A percentile compares a stretch with the other conserved stretches of the same genome.
Evolutionary conservation across 306 rosid species (phyloP).

Genomic region (Herpetospermum pedunculosum): DNA sequence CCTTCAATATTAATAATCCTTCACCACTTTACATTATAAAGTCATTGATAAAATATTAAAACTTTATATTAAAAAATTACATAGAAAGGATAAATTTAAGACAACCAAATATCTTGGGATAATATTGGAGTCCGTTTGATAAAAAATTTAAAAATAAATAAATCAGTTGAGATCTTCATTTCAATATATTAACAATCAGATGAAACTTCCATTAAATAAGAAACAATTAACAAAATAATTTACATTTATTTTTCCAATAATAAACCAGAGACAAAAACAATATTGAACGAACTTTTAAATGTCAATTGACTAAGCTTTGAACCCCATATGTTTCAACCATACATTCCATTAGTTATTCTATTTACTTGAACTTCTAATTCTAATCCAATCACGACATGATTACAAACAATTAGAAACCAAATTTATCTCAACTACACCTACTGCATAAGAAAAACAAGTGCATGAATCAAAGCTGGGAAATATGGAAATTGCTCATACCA

Average conservation of each 20-base stretch:
- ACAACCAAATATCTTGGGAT: not conserved
- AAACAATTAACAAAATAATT: no score
- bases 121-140: not conserved
- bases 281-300: not conserved
- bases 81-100: not conserved
- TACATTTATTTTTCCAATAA: not conserved
- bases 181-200: not conserved
- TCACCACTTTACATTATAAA: not conserved
- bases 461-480: not conserved
- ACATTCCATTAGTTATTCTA: not conserved
- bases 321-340: not conserved
- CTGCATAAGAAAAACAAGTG: not conserved
- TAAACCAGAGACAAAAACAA: not conserved
- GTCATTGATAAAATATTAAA: not conserved
- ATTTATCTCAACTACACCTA: not conserved
- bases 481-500: not conserved
- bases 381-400: not conserved
- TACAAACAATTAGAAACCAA: not conserved
- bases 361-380: not conserved
- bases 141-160: no score
- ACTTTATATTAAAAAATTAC: no score
- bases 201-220: no score
- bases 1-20: no score
- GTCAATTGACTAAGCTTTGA: no score
- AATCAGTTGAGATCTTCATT: no score